These are phyloP conservation scores for Trichophyton benhamiae DNA, from an alignment of 2,329 filamentous ascomycete species.

Conservation along the genomic window DNA sequence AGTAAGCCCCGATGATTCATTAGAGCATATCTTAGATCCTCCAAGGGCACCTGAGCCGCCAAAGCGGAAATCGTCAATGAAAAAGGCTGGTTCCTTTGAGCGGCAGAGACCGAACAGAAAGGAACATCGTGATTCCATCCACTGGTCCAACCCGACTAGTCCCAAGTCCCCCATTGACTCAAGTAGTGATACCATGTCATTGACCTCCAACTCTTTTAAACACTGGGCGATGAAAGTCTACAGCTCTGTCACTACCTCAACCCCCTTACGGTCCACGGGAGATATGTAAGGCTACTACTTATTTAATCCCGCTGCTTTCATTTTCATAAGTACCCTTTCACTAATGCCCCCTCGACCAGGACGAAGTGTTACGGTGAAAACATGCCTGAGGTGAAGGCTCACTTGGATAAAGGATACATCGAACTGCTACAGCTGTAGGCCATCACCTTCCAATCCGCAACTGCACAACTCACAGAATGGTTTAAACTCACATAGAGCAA, in stretches of 20 bases:
- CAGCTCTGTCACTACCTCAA: slow-evolving; percentile 16
- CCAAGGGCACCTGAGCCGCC: background rate
- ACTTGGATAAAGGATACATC: slow-evolving; percentile 27
- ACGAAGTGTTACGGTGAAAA: slow-evolving; percentile 26
- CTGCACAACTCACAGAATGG: background rate
- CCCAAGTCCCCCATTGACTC: background rate
- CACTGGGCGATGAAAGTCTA: slow-evolving; percentile 36
- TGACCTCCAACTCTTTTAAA: slow-evolving; percentile 22
- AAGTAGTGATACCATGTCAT: background rate
- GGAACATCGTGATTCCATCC: background rate
- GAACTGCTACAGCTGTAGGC: slow-evolving; percentile 29
- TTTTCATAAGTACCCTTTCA: background rate
- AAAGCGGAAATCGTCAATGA: background rate
- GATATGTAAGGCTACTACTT: slow-evolving; percentile 20
- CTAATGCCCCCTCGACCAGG: slow-evolving; percentile 15
- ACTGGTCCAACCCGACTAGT: background rate
- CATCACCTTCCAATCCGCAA: background rate
- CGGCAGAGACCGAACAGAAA: slow-evolving; percentile 7
- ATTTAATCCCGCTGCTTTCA: background rate
- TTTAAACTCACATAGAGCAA: slow-evolving; percentile 3
- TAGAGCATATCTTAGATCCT: slow-evolving; percentile 7
- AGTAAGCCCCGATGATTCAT: background rate
- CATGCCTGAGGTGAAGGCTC: slow-evolving; percentile 19
- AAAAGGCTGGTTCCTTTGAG: slow-evolving; percentile 8
- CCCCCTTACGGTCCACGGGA: slow-evolving; percentile 18